Base-by-base conservation (phyloP, 345 rosid species). In the Aurinia saxatilis region DNA sequence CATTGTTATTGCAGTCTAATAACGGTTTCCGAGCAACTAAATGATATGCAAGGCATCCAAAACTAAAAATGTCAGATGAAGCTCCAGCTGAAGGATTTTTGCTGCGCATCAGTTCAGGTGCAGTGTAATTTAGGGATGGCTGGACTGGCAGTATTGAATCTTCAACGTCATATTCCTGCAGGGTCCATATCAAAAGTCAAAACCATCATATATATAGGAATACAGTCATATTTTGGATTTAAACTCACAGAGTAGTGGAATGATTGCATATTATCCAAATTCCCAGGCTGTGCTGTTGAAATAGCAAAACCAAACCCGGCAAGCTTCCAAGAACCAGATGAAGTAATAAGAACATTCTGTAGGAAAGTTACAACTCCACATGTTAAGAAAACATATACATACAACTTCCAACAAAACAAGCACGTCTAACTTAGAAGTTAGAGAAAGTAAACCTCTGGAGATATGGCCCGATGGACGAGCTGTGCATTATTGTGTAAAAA, bases 281-380 rank as follows among this genome's bases (percentile, higher is more conserved):
- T 79, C 45, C 81, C 75, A 25, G 72, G 71, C 66, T 89, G 92
- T 56, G 87, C 90, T 7, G 79, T 37, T 49, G 95, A 42, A 67
- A 84, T 73, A 53, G 97, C 84, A 82, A 93, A 87, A 13, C 97
- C 85, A 78, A 93, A 93, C 62, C 99, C 99, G 34, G 92, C 92
- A 67, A 93, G 95, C 77, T 93, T 93, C 99, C 99, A 93, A 36
- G 99, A 95, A 66, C 99, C 99, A 76, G 77, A 62, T 37, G 88
- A 83, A 18, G 99, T 93, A 50, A 93, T 84, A 27, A 93, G 78
- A 63, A 90, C 76, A 81, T 87, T 93, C 99, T 90, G 87, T 67
- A 68, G 63, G 36, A 57, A 68, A 50, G 36, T 39, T 6, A 16
- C 18, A 72, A 19, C 5, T 37, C 34, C 29, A 64, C 54, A 57